Percentiles rank a stretch among this genome's conserved stretches.
Evolutionary conservation across 2,329 filamentous ascomycete species (phyloP).

Genomic region (Microdochium bolleyi): DNA sequence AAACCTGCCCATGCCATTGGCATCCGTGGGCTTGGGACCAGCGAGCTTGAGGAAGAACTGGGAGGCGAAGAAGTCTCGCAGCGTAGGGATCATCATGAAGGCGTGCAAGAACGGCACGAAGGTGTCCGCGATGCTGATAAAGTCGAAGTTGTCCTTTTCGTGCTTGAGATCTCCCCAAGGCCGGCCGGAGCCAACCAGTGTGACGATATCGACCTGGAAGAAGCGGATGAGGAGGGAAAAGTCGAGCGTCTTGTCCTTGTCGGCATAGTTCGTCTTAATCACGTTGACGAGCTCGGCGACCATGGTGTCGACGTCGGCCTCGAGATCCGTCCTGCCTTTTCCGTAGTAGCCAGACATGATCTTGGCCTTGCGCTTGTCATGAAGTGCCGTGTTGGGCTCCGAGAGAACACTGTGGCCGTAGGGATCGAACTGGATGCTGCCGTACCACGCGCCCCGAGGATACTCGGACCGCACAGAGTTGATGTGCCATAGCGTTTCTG

Average conservation of each 20-base stretch:
- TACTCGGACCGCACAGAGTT: slow-evolving; percentile 18
- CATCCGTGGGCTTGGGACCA: slow-evolving; percentile 12
- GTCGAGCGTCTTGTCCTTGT: slow-evolving; percentile 8
- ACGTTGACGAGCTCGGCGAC: slow-evolving; percentile 11
- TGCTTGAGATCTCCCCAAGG: slow-evolving; percentile 14
- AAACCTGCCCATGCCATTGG: slow-evolving; percentile 14
- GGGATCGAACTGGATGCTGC: slow-evolving; percentile 15
- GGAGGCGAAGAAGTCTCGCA: slow-evolving; percentile 12
- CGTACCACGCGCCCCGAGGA: slow-evolving; percentile 15
- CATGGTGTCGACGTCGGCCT: slow-evolving; percentile 12
- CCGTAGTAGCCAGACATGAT: slow-evolving; percentile 15
- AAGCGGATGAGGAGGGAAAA: slow-evolving; percentile 12
- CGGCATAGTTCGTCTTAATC: slow-evolving; percentile 10
- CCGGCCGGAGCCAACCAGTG: slow-evolving; percentile 11
- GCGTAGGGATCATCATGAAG: slow-evolving; percentile 12
- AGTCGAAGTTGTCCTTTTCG: slow-evolving; percentile 16
- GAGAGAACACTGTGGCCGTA: slow-evolving; percentile 15
- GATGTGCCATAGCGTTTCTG: slow-evolving; percentile 15
- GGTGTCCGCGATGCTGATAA: slow-evolving; percentile 10
- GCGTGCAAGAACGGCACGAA: slow-evolving; percentile 12
- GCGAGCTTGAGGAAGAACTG: slow-evolving; percentile 11
- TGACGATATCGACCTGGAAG: slow-evolving; percentile 17
- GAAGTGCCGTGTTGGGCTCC: slow-evolving; percentile 11
- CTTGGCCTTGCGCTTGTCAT: slow-evolving; percentile 19
- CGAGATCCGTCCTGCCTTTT: slow-evolving; percentile 15